Evolutionary conservation across 1,139 yeast genomes (phyloP).

Genomic region (Saccharomyces hybrid): DNA sequence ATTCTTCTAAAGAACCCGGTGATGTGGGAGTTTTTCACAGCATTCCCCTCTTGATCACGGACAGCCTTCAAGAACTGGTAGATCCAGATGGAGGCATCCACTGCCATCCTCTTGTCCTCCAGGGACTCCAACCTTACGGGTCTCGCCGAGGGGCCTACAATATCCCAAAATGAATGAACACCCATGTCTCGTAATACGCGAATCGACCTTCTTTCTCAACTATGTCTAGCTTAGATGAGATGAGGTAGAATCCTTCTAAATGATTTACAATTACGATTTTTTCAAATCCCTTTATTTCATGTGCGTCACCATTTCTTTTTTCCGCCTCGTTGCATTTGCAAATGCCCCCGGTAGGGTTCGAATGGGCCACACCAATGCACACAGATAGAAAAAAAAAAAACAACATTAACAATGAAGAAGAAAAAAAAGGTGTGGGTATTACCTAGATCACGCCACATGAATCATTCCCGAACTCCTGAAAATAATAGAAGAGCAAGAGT

Average conservation of each 20-base stretch:
- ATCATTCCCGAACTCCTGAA: neutral
- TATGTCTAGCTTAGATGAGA: neutral
- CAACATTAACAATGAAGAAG: neutral
- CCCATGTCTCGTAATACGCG: constrained; percentile 53
- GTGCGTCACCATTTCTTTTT: neutral
- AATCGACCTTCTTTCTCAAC: neutral
- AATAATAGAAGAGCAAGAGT: too few species aligned
- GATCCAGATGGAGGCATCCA: constrained; percentile 98
- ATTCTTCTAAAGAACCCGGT: constrained; percentile 92
- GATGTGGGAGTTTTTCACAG: constrained; percentile 72
- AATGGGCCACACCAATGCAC: neutral
- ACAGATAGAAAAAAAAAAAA: neutral
- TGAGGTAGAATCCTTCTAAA: neutral
- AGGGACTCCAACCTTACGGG: constrained; percentile 86
- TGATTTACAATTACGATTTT: neutral
- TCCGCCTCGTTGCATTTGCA: too few species aligned
- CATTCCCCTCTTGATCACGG: constrained; percentile 75
- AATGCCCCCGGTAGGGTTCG: neutral
- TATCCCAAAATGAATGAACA: constrained; percentile 91
- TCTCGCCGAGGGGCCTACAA: constrained; percentile 80
- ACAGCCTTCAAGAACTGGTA: constrained; percentile 95
- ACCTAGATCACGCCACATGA: neutral
- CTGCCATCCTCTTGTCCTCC: constrained; percentile 68
- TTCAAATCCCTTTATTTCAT: neutral
- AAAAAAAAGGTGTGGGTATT: neutral